Percentiles rank a stretch among this genome's conserved stretches.
phyloP scores from a whole-genome alignment of 2,329 filamentous ascomycete species.

The Penicillium brasilianum region DNA sequence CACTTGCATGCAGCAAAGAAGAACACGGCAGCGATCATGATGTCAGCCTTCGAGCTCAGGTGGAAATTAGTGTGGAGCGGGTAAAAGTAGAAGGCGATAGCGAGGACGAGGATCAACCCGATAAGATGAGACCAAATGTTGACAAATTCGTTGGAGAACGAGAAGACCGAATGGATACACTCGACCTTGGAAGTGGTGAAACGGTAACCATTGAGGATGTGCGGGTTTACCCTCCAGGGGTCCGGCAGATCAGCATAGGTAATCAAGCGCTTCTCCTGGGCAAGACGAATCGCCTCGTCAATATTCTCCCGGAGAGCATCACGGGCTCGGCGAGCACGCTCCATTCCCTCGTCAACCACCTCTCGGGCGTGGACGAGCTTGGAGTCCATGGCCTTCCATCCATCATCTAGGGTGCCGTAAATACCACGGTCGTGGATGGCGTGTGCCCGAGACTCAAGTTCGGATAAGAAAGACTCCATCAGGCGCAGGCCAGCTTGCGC shows the following conservation, averaged over 20 bases:
- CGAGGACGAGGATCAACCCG: slow-evolving; percentile 83
- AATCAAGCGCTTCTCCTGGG: slow-evolving; percentile 80
- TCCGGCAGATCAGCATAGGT: slow-evolving; percentile 86
- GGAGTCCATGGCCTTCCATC: slow-evolving; percentile 79
- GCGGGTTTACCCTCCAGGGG: slow-evolving; percentile 93
- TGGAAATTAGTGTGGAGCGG: slow-evolving; percentile 85
- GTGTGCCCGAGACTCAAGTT: slow-evolving; percentile 82
- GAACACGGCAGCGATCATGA: slow-evolving; percentile 90
- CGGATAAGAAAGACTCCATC: slow-evolving; percentile 81
- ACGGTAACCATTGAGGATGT: slow-evolving; percentile 89
- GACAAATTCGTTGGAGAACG: slow-evolving; percentile 87
- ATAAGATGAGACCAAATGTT: slow-evolving; percentile 98
- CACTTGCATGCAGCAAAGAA: slow-evolving; percentile 96
- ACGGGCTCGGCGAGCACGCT: slow-evolving; percentile 80
- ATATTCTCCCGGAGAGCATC: slow-evolving; percentile 84
- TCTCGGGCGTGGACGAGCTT: slow-evolving; percentile 74
- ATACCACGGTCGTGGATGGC: slow-evolving; percentile 79
- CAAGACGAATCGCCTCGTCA: slow-evolving; percentile 74
- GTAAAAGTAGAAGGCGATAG: slow-evolving; percentile 95
- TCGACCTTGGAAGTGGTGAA: slow-evolving; percentile 91
- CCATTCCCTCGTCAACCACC: slow-evolving; percentile 80
- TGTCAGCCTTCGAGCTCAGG: slow-evolving; percentile 82
- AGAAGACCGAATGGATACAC: slow-evolving; percentile 82
- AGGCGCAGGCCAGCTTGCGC: slow-evolving; percentile 84
- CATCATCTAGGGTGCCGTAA: slow-evolving; percentile 77